phyloP scores from a whole-genome alignment of 106 monocot species.

The Allium cepa region DNA sequence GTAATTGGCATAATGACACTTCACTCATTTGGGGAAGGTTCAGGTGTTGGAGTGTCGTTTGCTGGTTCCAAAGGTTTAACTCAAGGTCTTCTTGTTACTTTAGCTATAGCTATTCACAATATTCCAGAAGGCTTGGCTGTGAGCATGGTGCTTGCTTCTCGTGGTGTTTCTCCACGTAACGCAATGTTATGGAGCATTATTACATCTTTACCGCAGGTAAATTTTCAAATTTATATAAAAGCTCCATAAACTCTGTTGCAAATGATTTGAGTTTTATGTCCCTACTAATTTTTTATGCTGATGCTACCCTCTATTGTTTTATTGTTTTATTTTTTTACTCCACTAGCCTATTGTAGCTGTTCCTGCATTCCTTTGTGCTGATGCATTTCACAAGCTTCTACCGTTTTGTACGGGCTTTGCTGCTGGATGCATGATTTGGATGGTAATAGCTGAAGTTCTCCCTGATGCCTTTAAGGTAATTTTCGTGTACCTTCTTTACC shows the following conservation, averaged over 20 bases:
- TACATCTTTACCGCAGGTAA: constrained; percentile 97
- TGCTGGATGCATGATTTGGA: constrained; percentile 99
- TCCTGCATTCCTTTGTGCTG: constrained; percentile 90
- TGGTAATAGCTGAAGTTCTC: constrained; percentile 97
- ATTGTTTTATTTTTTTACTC: not conserved
- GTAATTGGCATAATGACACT: constrained; percentile 99
- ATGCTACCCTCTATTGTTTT: not conserved
- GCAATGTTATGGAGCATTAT: constrained; percentile 99
- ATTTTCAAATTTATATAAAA: not conserved
- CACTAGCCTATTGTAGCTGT: constrained; percentile 90
- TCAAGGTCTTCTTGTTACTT: constrained; percentile 87
- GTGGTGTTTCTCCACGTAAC: constrained; percentile 91
- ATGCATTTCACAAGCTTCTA: constrained; percentile 85
- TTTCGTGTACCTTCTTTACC: not conserved
- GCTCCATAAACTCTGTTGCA: not conserved
- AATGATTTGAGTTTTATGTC: not conserved
- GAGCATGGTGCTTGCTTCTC: constrained; percentile 93
- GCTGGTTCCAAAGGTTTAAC: constrained; percentile 90
- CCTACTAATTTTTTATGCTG: not conserved
- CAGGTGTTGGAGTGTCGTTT: constrained; percentile 97
- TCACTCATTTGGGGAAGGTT: constrained; percentile 98
- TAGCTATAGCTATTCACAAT: constrained; percentile 96
- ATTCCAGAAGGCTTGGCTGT: constrained; percentile 99
- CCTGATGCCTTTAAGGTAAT: constrained; percentile 98
- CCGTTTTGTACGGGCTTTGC: constrained; percentile 99